phyloP scores from a whole-genome alignment of 164 flowering plant species.

The Piper betle region DNA sequence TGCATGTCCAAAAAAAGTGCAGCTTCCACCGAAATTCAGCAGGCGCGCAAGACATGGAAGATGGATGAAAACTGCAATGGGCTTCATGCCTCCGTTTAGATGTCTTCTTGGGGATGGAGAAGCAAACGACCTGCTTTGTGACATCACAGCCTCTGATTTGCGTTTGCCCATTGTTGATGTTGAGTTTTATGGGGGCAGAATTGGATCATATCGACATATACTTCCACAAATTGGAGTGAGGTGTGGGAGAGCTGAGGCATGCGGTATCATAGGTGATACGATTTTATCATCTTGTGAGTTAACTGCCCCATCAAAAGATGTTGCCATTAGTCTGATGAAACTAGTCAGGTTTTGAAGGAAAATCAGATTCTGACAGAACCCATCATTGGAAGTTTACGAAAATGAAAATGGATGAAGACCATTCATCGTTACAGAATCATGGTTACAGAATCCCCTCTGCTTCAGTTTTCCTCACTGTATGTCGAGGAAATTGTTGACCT shows the following conservation, averaged over 20 bases:
- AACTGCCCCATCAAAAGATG: conserved; percentile 16
- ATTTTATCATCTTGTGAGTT: conserved; percentile 26
- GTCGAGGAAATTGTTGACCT: conserved; percentile 32
- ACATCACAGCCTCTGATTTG: neutral
- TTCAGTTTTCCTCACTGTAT: conserved; percentile 1
- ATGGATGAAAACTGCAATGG: neutral
- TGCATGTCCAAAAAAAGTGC: neutral
- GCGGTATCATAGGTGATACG: conserved; percentile 31
- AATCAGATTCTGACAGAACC: conserved; percentile 21
- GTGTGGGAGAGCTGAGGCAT: conserved; percentile 36
- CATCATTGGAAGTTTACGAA: conserved; percentile 20
- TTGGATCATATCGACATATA: neutral
- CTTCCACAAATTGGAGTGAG: conserved; percentile 32
- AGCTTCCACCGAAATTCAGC: neutral
- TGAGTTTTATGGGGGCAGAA: neutral
- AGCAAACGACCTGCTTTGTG: neutral
- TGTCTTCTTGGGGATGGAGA: neutral
- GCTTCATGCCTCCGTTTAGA: neutral
- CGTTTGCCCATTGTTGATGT: neutral
- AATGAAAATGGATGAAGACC: conserved; percentile 35
- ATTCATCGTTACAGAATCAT: too few species aligned
- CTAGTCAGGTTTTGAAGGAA: conserved; percentile 30
- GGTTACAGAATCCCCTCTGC: neutral
- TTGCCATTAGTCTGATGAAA: conserved; percentile 29
- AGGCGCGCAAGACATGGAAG: neutral